phyloP scores from a whole-genome alignment of 257 asterid genomes.

The Petunia axillaris region DNA sequence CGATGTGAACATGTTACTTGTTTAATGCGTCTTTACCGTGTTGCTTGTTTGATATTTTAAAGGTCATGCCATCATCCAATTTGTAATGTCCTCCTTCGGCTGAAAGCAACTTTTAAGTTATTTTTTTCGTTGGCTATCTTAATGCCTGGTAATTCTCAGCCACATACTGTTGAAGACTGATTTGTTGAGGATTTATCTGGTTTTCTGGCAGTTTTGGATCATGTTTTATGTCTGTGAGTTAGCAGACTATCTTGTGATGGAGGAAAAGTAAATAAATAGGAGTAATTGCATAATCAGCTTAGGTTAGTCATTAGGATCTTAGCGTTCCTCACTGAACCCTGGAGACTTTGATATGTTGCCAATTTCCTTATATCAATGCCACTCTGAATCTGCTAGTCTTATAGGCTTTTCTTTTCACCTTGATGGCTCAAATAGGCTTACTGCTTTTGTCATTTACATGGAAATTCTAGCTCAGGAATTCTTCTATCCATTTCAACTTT shows the following conservation, averaged over 20 bases:
- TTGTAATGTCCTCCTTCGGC: neutral
- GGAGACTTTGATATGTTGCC: neutral
- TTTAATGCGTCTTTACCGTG: neutral
- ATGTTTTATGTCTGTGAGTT: neutral
- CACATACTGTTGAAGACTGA: neutral
- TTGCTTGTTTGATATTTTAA: neutral
- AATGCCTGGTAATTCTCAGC: neutral
- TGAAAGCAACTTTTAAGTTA: conserved; percentile 1
- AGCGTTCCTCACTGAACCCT: neutral
- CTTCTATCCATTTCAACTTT: neutral
- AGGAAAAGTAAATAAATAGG: neutral
- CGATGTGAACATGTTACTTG: neutral
- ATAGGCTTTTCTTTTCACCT: neutral
- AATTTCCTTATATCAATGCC: neutral
- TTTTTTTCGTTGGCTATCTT: neutral
- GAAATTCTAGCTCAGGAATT: neutral
- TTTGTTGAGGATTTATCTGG: conserved; percentile 4
- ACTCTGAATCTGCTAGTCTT: neutral
- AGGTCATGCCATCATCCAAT: neutral
- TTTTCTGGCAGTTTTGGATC: neutral
- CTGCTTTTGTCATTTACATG: neutral
- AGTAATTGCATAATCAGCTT: neutral
- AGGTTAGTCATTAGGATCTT: neutral
- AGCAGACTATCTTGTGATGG: neutral
- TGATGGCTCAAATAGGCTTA: neutral